These are phyloP conservation scores for Bremia lactucae DNA, from an alignment of 352 stramenopile species.

Conservation along the genomic window DNA sequence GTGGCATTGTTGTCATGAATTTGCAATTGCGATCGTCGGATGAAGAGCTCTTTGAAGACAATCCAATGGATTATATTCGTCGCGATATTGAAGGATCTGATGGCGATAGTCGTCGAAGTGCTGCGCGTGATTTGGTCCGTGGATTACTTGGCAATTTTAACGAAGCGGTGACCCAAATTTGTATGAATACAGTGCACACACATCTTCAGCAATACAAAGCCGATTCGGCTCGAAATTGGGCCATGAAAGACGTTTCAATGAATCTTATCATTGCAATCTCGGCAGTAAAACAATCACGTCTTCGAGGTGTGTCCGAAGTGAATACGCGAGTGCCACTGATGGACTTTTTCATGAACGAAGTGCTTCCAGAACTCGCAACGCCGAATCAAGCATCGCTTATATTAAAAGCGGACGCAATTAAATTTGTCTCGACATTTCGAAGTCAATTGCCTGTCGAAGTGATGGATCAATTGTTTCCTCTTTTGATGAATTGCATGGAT, in stretches of 20 bases:
- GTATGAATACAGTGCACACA: conserved; percentile 80
- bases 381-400: conserved; percentile 82
- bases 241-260: conserved; percentile 92
- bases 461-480: conserved; percentile 87
- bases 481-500: conserved; percentile 85
- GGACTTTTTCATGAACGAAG: conserved; percentile 91
- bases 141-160: conserved; percentile 94
- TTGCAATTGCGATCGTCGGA: conserved; percentile 91
- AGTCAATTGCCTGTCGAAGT: conserved; percentile 91
- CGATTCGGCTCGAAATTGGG: conserved; percentile 85
- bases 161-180: conserved; percentile 89
- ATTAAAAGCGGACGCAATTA: conserved; percentile 95
- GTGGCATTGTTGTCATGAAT: conserved; percentile 97
- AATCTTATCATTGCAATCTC: conserved; percentile 94
- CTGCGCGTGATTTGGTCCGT: conserved; percentile 91
- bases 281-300: conserved; percentile 88
- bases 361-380: conserved; percentile 89
- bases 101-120: conserved; percentile 91
- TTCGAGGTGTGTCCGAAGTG: conserved; percentile 90
- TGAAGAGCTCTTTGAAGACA: conserved; percentile 98
- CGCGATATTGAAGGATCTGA: conserved; percentile 97
- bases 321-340: conserved; percentile 93
- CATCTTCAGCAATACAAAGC: conserved; percentile 88
- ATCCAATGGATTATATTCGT: conserved; percentile 96
- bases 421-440: conserved; percentile 98